Evolutionary conservation across 1,284 basidiomycete genomes (phyloP), one percentile per base, ranked within the genome.

Genomic region (Hemileia vastatrix): DNA sequence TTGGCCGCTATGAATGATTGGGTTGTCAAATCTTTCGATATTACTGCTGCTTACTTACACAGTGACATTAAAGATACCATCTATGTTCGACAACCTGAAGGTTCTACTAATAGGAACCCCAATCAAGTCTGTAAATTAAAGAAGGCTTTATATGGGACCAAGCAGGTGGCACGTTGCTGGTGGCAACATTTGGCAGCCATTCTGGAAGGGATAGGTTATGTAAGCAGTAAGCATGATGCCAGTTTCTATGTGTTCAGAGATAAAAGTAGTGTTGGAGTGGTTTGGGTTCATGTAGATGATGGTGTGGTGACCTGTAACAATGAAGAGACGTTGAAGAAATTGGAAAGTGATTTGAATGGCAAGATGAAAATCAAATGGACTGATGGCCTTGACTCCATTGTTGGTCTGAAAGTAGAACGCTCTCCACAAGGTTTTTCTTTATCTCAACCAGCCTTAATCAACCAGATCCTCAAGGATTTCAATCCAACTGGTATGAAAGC

Each of bases 201-300:
- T 3, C 24, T 58, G 8, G 23, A 23, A 2, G 6, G 24, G 3
- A 1, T 58, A 3, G 48, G 48, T 23, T 58, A 50, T 33, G 31
- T 5, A 32, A 18, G 27, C 1, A 58, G 45, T 9, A 31, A 50
- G 21, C 4, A 47, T 2, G 11, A 58, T 36, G 18, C 27, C 0
- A 50, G 19, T 0, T 19, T 58, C 3, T 58, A 58, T 31, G 13
- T 51, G 11, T 51, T 36, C 31, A 9, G 31, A 33, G 5, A n/a
- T 1, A 36, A 51, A 1, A 36, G 31, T 1, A 50, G 33, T 0
- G 50, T 43, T 11, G 43, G 43, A 0, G 18, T 53, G n/a, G 47
- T 60, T 6, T 60, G 49, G 47, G 9, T 58, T 5, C 57, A 58
- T 48, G 48, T 58, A 8, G 48, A 58, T 23, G 48, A 51, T 19